Conservation (phyloP, 768 basidiomycete genomes). For the Mycena capillaripes region DNA sequence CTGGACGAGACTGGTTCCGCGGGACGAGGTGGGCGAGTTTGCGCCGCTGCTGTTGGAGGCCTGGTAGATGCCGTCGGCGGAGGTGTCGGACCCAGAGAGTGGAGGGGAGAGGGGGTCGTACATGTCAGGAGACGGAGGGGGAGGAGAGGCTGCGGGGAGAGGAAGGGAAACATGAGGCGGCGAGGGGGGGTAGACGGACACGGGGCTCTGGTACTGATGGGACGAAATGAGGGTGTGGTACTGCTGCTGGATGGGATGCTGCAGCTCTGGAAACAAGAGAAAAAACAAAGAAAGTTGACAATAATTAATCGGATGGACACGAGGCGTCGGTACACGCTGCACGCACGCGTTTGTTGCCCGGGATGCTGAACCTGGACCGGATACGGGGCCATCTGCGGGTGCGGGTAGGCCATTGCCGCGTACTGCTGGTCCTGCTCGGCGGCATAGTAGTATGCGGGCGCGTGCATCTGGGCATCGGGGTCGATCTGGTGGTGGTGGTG, state of each 20-base stretch:
- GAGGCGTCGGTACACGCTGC: constrained; percentile 53
- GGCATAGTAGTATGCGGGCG: constrained; percentile 65
- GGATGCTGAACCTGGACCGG: constrained; percentile 63
- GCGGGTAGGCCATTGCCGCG: constrained; percentile 49
- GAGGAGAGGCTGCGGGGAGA: constrained; percentile 78
- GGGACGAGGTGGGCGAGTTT: constrained; percentile 84
- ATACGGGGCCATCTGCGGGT: constrained; percentile 72
- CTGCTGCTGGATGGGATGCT: constrained; percentile 66
- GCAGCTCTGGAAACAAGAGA: constrained; percentile 68
- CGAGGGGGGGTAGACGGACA: constrained; percentile 74
- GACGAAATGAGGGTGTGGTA: constrained; percentile 76
- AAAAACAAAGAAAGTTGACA: constrained; percentile 55
- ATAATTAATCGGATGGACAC: constrained; percentile 77
- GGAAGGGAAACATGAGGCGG: constrained; percentile 80
- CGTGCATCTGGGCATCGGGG: constrained; percentile 53
- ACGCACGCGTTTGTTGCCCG: constrained; percentile 82
- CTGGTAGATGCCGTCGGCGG: constrained; percentile 86
- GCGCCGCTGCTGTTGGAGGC: constrained; percentile 83
- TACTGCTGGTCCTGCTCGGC: constrained; percentile 70
- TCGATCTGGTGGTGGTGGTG: constrained; percentile 59
- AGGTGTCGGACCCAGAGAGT: constrained; percentile 91
- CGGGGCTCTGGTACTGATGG: constrained; percentile 74
- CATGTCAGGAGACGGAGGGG: constrained; percentile 82
- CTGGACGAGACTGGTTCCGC: constrained; percentile 83
- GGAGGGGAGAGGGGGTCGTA: constrained; percentile 90